Percentiles rank a stretch among this genome's conserved stretches.
Conservation (phyloP, 495 filamentous ascomycete species). For the Lasiosphaeriaceae sp. region DNA sequence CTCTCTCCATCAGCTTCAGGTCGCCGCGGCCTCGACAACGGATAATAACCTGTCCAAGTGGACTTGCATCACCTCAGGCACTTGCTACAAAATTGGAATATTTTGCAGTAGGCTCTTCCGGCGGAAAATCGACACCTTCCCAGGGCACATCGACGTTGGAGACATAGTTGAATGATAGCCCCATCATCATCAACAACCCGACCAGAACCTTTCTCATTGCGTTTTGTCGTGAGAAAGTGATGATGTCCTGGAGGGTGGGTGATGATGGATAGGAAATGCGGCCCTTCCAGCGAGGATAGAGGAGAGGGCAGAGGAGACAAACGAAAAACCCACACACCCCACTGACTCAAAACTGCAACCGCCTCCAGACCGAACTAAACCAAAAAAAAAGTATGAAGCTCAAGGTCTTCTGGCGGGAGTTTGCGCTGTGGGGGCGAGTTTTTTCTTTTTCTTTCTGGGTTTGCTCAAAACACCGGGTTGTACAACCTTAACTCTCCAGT, state of each 20-base stretch:
- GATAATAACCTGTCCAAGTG: neutral
- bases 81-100: neutral
- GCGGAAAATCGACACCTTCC: neutral
- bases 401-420: slow-evolving; percentile 4
- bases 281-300: neutral
- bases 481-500: too few relatives aligned
- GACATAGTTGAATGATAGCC: neutral
- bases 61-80: slow-evolving; percentile 8
- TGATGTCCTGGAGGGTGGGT: neutral
- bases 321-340: neutral
- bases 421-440: neutral
- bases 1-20: neutral
- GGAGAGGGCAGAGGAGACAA: slow-evolving; percentile 4
- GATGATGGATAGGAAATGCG: neutral
- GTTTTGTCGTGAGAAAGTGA: too few relatives aligned
- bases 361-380: slow-evolving; percentile 2
- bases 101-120: slow-evolving; percentile 6
- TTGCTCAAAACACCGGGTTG: too few relatives aligned
- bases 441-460: too few relatives aligned
- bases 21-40: neutral
- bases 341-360: neutral
- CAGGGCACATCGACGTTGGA: neutral
- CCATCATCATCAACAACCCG: neutral
- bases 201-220: too few relatives aligned
- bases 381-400: neutral